Base-by-base conservation (phyloP, 805 yeast species). In the Wickerhamiella sorbophila region DNA sequence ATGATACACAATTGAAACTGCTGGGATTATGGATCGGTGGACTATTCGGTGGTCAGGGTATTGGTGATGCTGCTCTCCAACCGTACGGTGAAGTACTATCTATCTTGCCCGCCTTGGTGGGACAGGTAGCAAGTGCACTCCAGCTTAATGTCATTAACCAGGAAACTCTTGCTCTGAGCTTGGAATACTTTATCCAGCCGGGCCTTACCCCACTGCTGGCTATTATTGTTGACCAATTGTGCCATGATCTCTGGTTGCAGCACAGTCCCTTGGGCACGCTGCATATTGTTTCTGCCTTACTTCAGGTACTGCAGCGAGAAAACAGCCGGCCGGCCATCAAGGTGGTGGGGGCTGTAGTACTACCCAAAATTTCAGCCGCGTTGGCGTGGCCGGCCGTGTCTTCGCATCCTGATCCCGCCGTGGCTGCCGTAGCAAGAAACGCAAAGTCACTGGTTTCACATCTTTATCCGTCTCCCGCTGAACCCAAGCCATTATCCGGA, bases 151-250 rank as follows among this genome's bases (percentile, higher is more conserved):
- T 73, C 12, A 65, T 83, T 3, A 79, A 75, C 48, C 56, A 69
- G 8, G 77, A 76, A 3, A 70, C 75, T 4, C 64, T 85, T 33
- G 69, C 68, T 38, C 82, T 81, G 43, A 96, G 95, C 0, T 64
- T 88, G 29, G 96, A 87, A 53, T 85, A 87, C 53, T 80, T 88
- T 50, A 65, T 81, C 36, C 95, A 87, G 52, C 80, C 84, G 2
- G 81, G 83, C 48, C 64, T 88, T 48, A 65, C 81, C 1, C 64
- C 71, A 5, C 70, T 78, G 10, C 53, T 76, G 27, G 61, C 72
- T 4, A 71, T 73, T n/a, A 70, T 76, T 2, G 53, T 74, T 57
- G 72, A 51, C 49, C 79, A 69, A 72, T 60, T 62, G 19, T 64
- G 64, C 38, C 58, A 65, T 18, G 66, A 65, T 38, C 54, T 74